phyloP scores from a whole-genome alignment of 805 yeast genomes.

The Kazachstania bromeliacearum region DNA sequence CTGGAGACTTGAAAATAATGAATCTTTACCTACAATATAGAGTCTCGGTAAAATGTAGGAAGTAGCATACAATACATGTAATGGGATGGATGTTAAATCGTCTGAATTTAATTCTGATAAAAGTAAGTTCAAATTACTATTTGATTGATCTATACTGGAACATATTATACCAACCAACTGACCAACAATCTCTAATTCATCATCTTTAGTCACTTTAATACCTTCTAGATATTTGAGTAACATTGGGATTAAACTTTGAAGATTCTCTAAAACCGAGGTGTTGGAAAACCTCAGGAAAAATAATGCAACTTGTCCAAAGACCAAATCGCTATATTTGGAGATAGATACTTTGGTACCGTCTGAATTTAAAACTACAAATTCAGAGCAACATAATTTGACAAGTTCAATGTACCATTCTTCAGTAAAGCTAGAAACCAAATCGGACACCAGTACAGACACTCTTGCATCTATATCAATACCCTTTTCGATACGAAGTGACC shows the following conservation, averaged over 20 bases:
- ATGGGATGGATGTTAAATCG: constrained; percentile 1
- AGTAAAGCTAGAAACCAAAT: constrained; percentile 8
- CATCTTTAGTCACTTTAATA: constrained; percentile 13
- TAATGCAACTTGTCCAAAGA: constrained; percentile 32
- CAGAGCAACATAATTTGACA: constrained; percentile 32
- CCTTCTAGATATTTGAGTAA: constrained; percentile 21
- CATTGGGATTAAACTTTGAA: constrained; percentile 12
- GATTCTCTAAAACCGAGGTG: constrained; percentile 2
- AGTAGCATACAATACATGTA: constrained; percentile 6
- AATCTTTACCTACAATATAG: constrained; percentile 3
- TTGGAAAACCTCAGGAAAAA: constrained; percentile 18
- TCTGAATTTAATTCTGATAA: constrained; percentile 1
- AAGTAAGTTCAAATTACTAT: constrained; percentile 6
- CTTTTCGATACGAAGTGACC: constrained; percentile 61
- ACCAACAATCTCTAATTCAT: constrained; percentile 32
- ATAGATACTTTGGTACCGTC: constrained; percentile 10
- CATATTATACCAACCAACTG: constrained; percentile 40
- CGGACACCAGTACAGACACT: constrained; percentile 33
- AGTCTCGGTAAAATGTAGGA: constrained; percentile 20
- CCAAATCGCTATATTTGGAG: constrained; percentile 18
- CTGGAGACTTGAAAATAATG: background rate
- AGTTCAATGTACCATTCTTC: constrained; percentile 21
- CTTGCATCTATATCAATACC: constrained; percentile 53
- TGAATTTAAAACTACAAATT: constrained; percentile 19
- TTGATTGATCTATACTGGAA: background rate